phyloP scores from a whole-genome alignment of 345 rosid species.

The Euphorbia lathyris region DNA sequence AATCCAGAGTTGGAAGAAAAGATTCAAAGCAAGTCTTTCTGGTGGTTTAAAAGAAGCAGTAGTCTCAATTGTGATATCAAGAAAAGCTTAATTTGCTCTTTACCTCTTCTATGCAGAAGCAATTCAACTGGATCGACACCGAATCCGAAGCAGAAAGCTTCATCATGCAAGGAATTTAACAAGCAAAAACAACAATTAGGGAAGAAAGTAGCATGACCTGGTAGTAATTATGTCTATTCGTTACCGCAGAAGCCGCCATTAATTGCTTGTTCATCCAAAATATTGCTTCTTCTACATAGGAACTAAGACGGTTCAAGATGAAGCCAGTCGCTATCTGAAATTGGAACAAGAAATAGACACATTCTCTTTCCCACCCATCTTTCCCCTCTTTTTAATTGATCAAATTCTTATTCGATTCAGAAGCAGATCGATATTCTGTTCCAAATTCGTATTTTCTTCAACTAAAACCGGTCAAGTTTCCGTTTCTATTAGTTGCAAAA shows the following conservation, averaged over 20 bases:
- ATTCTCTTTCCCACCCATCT: neutral
- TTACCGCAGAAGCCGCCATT: slow-evolving; percentile 42
- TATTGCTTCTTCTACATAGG: too few relatives aligned
- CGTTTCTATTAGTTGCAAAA: neutral
- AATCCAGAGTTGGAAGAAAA: slow-evolving; percentile 33
- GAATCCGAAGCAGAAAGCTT: slow-evolving; percentile 25
- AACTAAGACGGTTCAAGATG: too few relatives aligned
- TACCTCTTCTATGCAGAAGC: slow-evolving; percentile 63
- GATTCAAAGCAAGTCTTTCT: slow-evolving; percentile 48
- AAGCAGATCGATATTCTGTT: neutral
- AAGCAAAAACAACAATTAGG: slow-evolving; percentile 34
- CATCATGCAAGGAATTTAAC: slow-evolving; percentile 31
- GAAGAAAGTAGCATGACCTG: slow-evolving; percentile 22
- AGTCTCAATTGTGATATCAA: slow-evolving; percentile 58
- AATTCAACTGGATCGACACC: slow-evolving; percentile 61
- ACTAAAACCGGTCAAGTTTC: neutral
- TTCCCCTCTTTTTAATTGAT: neutral
- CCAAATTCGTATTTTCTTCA: neutral
- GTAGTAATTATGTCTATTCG: slow-evolving; percentile 32
- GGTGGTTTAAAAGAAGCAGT: slow-evolving; percentile 77
- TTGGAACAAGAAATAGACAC: neutral
- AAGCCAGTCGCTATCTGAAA: too few relatives aligned
- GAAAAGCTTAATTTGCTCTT: slow-evolving; percentile 51
- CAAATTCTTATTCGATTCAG: neutral
- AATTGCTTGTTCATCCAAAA: too few relatives aligned